These are phyloP conservation scores for Triticum urartu DNA, from an alignment of 176 grass and related monocot genomes.

Conservation along the genomic window DNA sequence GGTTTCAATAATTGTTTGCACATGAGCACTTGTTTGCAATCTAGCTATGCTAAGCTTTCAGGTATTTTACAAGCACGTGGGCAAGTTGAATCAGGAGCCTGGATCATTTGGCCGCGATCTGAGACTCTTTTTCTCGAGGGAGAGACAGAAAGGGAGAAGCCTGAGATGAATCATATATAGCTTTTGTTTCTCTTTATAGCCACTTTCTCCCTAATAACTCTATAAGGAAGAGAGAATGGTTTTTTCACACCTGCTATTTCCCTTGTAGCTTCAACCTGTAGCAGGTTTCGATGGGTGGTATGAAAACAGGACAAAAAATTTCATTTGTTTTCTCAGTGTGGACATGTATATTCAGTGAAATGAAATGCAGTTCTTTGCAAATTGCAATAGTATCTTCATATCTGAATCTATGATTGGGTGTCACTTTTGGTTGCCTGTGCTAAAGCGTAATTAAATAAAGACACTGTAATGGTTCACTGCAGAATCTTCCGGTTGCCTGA, in stretches of 20 bases:
- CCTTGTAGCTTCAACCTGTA: background rate
- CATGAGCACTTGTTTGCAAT: background rate
- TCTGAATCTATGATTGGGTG: too few species aligned
- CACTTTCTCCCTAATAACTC: too few species aligned
- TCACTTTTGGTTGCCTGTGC: too few species aligned
- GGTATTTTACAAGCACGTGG: background rate
- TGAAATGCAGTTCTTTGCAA: too few species aligned
- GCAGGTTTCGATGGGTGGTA: background rate
- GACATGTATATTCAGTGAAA: too few species aligned
- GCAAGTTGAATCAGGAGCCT: background rate
- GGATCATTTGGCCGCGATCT: background rate
- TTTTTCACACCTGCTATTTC: background rate
- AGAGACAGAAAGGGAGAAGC: background rate
- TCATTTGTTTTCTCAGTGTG: background rate
- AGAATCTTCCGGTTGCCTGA: too few species aligned
- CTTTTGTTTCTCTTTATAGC: background rate
- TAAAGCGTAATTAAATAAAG: too few species aligned
- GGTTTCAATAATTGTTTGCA: background rate
- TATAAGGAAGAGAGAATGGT: background rate
- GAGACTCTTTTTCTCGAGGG: background rate
- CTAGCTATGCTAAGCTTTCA: background rate
- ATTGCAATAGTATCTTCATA: too few species aligned
- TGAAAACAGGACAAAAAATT: background rate
- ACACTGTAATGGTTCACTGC: too few species aligned
- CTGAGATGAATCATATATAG: background rate